These are phyloP conservation scores for Starmerella riodocensis DNA, from an alignment of 805 yeast species.

Conservation along the genomic window DNA sequence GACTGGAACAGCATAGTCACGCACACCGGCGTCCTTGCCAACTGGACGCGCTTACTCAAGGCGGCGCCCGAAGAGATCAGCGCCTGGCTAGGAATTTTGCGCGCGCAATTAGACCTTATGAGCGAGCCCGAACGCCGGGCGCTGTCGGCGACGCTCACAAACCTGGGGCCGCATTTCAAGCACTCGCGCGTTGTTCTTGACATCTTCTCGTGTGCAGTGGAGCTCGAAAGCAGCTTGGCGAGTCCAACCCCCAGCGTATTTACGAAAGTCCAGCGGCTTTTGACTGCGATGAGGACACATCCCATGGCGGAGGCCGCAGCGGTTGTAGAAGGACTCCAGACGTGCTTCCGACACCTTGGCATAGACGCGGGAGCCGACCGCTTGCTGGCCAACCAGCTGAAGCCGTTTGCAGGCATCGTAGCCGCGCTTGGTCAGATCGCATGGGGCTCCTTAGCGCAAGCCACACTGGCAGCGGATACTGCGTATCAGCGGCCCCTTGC, in stretches of 20 bases:
- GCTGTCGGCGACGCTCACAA: conserved; percentile 3
- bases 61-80: background rate
- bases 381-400: background rate
- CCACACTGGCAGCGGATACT: background rate
- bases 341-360: background rate
- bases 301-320: background rate
- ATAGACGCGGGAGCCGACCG: background rate
- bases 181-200: background rate
- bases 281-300: background rate
- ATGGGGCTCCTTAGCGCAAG: background rate
- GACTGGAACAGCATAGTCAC: background rate
- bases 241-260: conserved; percentile 2
- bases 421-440: too few relatives aligned
- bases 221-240: conserved; percentile 1
- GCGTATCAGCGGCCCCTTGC: background rate
- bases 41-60: background rate
- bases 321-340: background rate
- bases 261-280: conserved; percentile 4
- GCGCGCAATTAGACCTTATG: background rate
- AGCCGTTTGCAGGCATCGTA: background rate
- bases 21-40: background rate
- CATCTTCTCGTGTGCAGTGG: conserved; percentile 5
- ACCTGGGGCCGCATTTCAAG: conserved; percentile 4
- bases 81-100: background rate
- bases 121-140: background rate